Base-by-base conservation (phyloP, 164 flowering plant genomes). In the Tetracentron sinense region DNA sequence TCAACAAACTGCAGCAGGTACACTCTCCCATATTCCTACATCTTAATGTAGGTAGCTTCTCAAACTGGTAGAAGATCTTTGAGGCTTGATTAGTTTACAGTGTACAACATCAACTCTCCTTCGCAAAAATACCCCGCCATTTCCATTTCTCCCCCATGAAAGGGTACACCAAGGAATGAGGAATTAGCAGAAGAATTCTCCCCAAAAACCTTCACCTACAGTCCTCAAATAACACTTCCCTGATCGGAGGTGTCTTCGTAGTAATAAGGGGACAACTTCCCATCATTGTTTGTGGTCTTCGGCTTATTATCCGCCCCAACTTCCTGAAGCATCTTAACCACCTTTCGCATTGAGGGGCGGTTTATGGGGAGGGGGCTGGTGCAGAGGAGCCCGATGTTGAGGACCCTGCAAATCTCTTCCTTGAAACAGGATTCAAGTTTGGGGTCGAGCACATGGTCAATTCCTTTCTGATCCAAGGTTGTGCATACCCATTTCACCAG, bases 351-450 rank as follows among this genome's bases (percentile, higher is more conserved):
- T 0, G 98, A 74, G 0, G 98, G 98, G 7, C 98, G 91, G 74
- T 90, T 93, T 33, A 89, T 93, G 23, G 98, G 98, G 19, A 94
- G 90, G 8, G 96, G 95, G 61, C 85, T 89, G 7, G 95, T 86
- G 80, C 98, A 94, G 44, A 85, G 84, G 8, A 89, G 79, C 42
- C 85, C 98, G n/a, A 94, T 79, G 73, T 85, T 85, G 42, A 94
- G 89, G 67, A 89, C 86, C 73, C 71, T 82, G 74, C 81, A 79
- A 50, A 91, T 84, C 63, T 87, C 96, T 62, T 91, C 95, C 67
- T 82, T 89, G 81, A 78, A 89, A 66, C 87, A 82, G 6, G 80
- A 42, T 50, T 86, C 92, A 2, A 94, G 91, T 49, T 84, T 89
- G 8, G 93, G 74, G 70, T 94, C 98, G 17, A 94, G 68, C 0